These are phyloP conservation scores for Solanum aculeatissimum DNA, from an alignment of 305 asterid species.

Conservation along the genomic window DNA sequence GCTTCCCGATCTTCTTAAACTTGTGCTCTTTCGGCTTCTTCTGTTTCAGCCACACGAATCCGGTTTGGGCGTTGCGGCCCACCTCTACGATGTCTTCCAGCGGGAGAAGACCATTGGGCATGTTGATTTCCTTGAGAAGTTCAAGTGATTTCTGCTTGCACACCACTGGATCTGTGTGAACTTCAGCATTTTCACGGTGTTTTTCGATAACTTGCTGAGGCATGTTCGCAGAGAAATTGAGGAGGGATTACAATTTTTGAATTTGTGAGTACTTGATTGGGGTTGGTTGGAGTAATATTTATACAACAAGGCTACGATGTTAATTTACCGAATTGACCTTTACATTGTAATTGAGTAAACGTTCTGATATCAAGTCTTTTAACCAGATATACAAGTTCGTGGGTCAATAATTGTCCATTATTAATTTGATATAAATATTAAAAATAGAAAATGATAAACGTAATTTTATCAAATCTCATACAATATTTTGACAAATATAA, in stretches of 20 bases:
- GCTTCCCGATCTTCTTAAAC: conserved; percentile 20
- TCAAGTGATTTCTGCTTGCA: conserved; percentile 19
- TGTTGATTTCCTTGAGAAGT: conserved; percentile 13
- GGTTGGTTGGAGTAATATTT: neutral
- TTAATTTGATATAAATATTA: too few relatives aligned
- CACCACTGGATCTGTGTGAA: conserved; percentile 14
- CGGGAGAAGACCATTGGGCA: conserved; percentile 29
- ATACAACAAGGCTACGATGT: neutral
- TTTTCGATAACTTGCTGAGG: conserved; percentile 13
- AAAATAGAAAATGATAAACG: too few relatives aligned
- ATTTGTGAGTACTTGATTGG: neutral
- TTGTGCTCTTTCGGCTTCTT: conserved; percentile 17
- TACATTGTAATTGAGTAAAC: neutral
- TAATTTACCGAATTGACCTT: neutral
- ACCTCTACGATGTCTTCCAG: conserved; percentile 20
- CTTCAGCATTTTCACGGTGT: conserved; percentile 25
- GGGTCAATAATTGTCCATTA: too few relatives aligned
- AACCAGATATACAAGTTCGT: too few relatives aligned
- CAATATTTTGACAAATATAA: too few relatives aligned
- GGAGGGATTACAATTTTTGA: neutral
- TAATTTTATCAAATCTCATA: too few relatives aligned
- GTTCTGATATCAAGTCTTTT: too few relatives aligned
- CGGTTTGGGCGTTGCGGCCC: conserved; percentile 15
- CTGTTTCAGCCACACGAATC: conserved; percentile 35
- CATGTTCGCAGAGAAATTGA: neutral